These are phyloP conservation scores for Diutina sp. DNA, from an alignment of 1,139 yeast genomes.

Conservation along the genomic window DNA sequence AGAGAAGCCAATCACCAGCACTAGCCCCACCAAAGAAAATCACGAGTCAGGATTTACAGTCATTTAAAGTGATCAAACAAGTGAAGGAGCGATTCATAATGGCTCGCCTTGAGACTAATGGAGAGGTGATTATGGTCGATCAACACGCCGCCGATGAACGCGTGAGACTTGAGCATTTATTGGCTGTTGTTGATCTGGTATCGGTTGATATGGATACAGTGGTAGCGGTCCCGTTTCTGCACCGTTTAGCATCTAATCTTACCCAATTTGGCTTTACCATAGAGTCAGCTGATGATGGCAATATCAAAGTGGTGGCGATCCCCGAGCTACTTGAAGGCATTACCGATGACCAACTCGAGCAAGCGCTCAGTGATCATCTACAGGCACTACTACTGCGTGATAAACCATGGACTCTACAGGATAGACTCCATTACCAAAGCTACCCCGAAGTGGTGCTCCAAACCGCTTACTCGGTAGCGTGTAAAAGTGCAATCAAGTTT, in stretches of 20 bases:
- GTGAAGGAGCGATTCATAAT: slow-evolving; percentile 50
- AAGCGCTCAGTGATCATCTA: not conserved
- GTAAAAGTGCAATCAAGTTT: slow-evolving; percentile 63
- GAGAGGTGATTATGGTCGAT: slow-evolving; percentile 34
- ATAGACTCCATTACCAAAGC: not conserved
- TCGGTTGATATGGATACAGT: slow-evolving; percentile 6
- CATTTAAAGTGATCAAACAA: slow-evolving; percentile 25
- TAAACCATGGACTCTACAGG: not conserved
- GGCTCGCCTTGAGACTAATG: slow-evolving; percentile 10
- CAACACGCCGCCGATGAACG: slow-evolving; percentile 80
- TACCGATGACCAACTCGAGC: slow-evolving; percentile 16
- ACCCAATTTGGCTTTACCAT: slow-evolving; percentile 6
- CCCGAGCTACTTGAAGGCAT: slow-evolving; percentile 14
- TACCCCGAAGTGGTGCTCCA: slow-evolving; percentile 37
- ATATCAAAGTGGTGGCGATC: slow-evolving; percentile 15
- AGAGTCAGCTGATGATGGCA: slow-evolving; percentile 15
- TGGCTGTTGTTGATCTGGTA: slow-evolving; percentile 17
- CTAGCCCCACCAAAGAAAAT: not conserved
- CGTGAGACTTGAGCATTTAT: slow-evolving; percentile 36
- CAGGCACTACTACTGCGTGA: not conserved
- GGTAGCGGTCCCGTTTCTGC: slow-evolving; percentile 5
- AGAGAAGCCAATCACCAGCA: not conserved
- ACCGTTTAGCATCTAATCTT: slow-evolving; percentile 6
- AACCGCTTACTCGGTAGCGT: slow-evolving; percentile 48
- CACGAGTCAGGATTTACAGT: not conserved